Base-by-base conservation (phyloP, 1,284 basidiomycete species). In the Thecaphora thlaspeos region DNA sequence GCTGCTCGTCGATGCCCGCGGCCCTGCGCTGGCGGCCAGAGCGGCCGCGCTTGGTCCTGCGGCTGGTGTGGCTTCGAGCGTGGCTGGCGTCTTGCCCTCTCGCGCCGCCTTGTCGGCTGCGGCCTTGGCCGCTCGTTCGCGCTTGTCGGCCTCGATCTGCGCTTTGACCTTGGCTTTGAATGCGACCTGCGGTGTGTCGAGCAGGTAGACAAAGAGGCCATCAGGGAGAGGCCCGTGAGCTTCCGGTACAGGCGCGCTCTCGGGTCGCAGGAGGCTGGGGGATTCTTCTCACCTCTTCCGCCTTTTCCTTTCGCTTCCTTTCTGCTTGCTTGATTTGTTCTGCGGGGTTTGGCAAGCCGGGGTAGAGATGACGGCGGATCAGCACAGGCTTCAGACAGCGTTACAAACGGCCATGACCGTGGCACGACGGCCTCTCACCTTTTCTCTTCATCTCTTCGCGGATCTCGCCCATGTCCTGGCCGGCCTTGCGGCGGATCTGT, bases 131-230 rank as follows among this genome's bases (percentile, higher is more conserved):
- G 74, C 74, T 4, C 75, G 61, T 41, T 71, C 71, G 9, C 68
- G 60, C 54, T 77, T 77, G 50, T 77, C 75, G 10, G 68, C 67
- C 43, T 76, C 75, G 41, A 77, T 77, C 48, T 77, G 74, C 15
- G 62, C 73, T 34, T 67, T 71, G 32, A 77, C 54, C 28, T 68
- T 66, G 19, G 64, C 70, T 48, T 73, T 75, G 45, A 75, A 75
- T 2, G 64, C 60, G 12, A 56, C 55, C 55, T 57, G 40, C 23
- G 2, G 40, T 34, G 21, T 4, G n/a, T 8, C 14, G 38, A 19
- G 38, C 11, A 3, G 32, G 2, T 34, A 38, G 19, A 19, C 18
- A 37, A 15, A 5, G 18, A 19, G 36, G 18, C 36, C 4, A 7
- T 37, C 17, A 17, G 36, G 8, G 18, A 5, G 36, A 37, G 36